Evolutionary conservation across 768 basidiomycete genomes (phyloP), one percentile per base, ranked within the genome.

Genomic region (Panus rudis): DNA sequence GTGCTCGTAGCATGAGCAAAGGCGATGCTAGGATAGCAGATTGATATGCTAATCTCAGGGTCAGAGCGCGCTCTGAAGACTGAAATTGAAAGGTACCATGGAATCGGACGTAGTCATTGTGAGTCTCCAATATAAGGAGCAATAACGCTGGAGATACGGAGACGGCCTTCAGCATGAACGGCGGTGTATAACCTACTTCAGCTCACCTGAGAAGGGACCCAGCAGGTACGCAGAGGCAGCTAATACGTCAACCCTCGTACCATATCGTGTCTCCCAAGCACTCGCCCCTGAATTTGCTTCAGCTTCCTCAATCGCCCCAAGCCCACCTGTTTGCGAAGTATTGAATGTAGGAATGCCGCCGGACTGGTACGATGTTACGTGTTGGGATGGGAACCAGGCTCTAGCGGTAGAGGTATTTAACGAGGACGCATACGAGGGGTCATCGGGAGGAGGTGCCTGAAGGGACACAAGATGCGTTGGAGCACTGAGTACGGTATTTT

Each of bases 41-140:
- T 63, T 88, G 86, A 56, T 88, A 88, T 23, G 83, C 87, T 90
- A 47, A 27, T 42, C 16, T 17, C 21, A 20, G 6, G 7, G 16
- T 7, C 16, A 17, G 33, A 17, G 7, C n/a, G n/a, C n/a, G n/a
- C n/a, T n/a, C n/a, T n/a, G n/a, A n/a, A 37, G 51, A 38, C 42
- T 23, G 34, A 37, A 8, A 48, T 11, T 16, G 17, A 41, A 32
- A 56, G 74, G 54, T 41, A 84, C 84, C 81, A 57, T 86, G 84
- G 58, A 87, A 88, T 41, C 86, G 78, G 45, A 87, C 76, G 49
- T 76, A 82, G 60, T 87, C 81, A 52, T 83, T 84, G 47, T 76
- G 73, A 8, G 79, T 89, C 62, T 89, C 85, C n/a, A 79, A 49
- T n/a, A 85, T 70, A 8, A 89, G 70, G 24, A 87, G 60, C 1